Evolutionary conservation across 2,329 filamentous ascomycete genomes (phyloP), one percentile per base, ranked within the genome.

Genomic region (Aspergillus oerlinghausenensis): DNA sequence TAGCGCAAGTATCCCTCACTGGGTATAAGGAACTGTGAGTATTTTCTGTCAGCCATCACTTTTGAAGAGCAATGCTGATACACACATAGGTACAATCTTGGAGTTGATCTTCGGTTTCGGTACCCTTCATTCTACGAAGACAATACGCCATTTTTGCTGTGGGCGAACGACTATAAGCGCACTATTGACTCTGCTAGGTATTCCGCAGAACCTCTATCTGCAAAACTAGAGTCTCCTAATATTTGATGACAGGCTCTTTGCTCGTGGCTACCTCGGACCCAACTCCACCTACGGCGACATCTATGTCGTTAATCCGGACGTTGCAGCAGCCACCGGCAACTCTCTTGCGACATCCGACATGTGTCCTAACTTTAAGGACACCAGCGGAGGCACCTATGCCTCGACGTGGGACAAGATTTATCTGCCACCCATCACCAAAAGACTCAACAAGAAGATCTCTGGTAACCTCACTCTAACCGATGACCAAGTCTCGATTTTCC

Each of bases 161-260:
- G 84, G 83, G 80, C 84, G 19, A 89, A 88, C 67, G 82, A 85
- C 63, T 88, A 88, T 68, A 80, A 82, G 5, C 80, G 84, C 5
- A 66, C 67, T 2, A 65, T 70, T 28, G 60, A 62, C 48, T 60
- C 58, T 23, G 60, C 61, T 57, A 67, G 52, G 60, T 67, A 50
- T 59, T 59, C 3, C 54, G 17, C 59, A 10, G 84, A 14, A 35
- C 2, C 23, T 11, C 49, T 32, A 50, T 32, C 9, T 25, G 4
- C 32, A 9, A 35, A 9, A 4, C 21, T 11, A 26, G 32, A 5
- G 86, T 0, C 73, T 87, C 10, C 82, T 88, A 66, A 85, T 84
- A 1, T 84, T 84, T 1, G 5, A 7, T 1, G 5, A 7, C 75
- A 82, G 52, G 77, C 84, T 62, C 49, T 88, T 88, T 60, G 75